Percentiles rank a stretch among this genome's conserved stretches.
phyloP scores from a whole-genome alignment of 179 eudicot genomes.

The Silene noctiflora region DNA sequence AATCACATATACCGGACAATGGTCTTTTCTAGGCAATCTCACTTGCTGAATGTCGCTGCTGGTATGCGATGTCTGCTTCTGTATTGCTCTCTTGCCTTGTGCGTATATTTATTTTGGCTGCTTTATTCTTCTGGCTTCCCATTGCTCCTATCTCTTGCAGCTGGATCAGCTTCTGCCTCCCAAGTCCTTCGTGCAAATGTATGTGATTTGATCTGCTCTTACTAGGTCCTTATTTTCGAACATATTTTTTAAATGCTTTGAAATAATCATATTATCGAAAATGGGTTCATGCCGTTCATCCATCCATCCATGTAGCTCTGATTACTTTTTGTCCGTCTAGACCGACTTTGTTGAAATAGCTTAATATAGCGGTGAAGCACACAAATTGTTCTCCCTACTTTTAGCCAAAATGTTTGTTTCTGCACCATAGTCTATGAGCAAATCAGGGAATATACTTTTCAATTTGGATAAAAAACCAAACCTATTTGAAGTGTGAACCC shows the following conservation, averaged over 20 bases:
- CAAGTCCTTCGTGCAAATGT: slow-evolving; percentile 67
- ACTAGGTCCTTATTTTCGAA: not conserved
- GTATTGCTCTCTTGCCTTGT: slow-evolving; percentile 64
- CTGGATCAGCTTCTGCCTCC: slow-evolving; percentile 66
- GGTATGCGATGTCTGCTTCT: slow-evolving; percentile 77
- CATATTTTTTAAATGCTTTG: not conserved
- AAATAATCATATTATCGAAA: not conserved
- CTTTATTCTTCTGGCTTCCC: slow-evolving; percentile 74
- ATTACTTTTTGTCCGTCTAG: not conserved
- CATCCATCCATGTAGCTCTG: not conserved
- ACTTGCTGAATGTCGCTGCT: slow-evolving; percentile 69
- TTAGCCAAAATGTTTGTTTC: too few species aligned
- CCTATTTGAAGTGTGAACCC: too few species aligned
- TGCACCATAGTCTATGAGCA: too few species aligned
- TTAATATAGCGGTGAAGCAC: too few species aligned
- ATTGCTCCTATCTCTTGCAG: slow-evolving; percentile 79
- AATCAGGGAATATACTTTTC: too few species aligned
- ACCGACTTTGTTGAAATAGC: too few species aligned
- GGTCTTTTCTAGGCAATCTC: slow-evolving; percentile 76
- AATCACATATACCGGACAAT: slow-evolving; percentile 79
- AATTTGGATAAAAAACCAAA: too few species aligned
- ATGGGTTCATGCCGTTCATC: not conserved
- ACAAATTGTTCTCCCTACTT: too few species aligned
- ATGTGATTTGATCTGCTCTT: slow-evolving; percentile 21
- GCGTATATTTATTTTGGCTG: slow-evolving; percentile 66